phyloP scores from a whole-genome alignment of 345 rosid genomes.

The Rhodamnia argentea region DNA sequence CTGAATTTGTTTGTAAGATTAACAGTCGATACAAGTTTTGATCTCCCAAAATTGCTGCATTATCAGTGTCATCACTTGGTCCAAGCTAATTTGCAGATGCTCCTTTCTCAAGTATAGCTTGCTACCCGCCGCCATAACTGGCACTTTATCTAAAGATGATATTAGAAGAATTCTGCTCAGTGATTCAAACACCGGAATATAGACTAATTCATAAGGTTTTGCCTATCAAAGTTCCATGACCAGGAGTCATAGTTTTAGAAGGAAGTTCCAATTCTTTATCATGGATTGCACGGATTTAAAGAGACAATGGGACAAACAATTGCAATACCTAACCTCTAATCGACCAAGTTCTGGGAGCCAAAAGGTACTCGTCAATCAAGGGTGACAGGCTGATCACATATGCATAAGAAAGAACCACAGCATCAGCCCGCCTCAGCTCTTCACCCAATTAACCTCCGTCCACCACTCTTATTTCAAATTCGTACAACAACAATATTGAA shows the following conservation, averaged over 20 bases:
- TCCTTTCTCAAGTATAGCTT: constrained; percentile 53
- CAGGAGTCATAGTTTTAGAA: not conserved
- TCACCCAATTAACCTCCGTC: constrained; percentile 47
- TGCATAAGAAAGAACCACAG: constrained; percentile 66
- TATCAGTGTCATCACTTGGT: constrained; percentile 61
- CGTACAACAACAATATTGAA: not conserved
- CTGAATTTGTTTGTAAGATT: constrained; percentile 59
- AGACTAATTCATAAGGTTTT: not conserved
- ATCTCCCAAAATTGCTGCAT: constrained; percentile 80
- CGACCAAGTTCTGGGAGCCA: constrained; percentile 69
- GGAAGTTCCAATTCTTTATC: not conserved
- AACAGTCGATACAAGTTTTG: constrained; percentile 67
- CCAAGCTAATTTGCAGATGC: constrained; percentile 45
- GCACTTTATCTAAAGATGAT: constrained; percentile 56
- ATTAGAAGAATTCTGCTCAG: not conserved
- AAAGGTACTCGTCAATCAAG: constrained; percentile 45
- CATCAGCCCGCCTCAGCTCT: constrained; percentile 66
- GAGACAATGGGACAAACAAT: not conserved
- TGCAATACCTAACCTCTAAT: constrained; percentile 23
- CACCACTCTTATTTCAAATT: constrained; percentile 30
- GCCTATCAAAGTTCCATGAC: not conserved
- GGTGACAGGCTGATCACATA: constrained; percentile 44
- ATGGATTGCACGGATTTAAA: not conserved
- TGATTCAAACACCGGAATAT: not conserved
- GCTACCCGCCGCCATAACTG: constrained; percentile 74